Evolutionary conservation across 768 basidiomycete species (phyloP), one percentile per base, ranked within the genome.

Genomic region (Auricularia heimuer): DNA sequence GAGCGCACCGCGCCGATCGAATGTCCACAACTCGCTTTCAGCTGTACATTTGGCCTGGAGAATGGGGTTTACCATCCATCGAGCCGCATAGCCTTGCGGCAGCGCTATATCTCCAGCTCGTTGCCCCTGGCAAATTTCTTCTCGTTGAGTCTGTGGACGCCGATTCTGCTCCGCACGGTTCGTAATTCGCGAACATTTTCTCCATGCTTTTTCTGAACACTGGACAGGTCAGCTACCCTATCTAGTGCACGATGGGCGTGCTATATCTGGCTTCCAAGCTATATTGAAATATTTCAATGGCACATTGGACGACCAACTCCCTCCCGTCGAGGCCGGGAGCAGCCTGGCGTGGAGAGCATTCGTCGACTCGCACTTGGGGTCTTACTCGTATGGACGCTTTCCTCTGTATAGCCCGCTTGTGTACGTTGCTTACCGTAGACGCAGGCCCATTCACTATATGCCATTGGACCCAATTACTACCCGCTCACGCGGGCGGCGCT

Each of bases 151-250:
- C 83, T 70, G 79, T 81, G 3, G 84, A 88, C 72, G 86, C 88
- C 8, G 89, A 91, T 75, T 66, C 80, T 24, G 90, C 90, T 61
- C 89, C 90, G 14, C 85, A 79, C 69, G 90, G 90, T 86, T 72
- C 75, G 83, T 79, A 24, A 36, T 54, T 54, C 33, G 29, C 29
- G 29, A 29, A 29, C 29, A 29, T 29, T 29, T 29, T 29, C 29
- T 29, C 29, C 2, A 29, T 29, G 29, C 29, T 29, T 29, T 29
- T 29, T 29, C 29, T 29, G 29, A 63, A 7, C 36, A 4, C 16
- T 42, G 16, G 33, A 54, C 54, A 92, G 90, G 90, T 16, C 85
- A 85, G 70, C 78, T 93, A 1, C 91, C 91, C 1, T 90, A 83
- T 69, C 73, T 92, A 42, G 81, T 80, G 0, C 84, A 90, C 75